These are phyloP conservation scores for Fusarium sp. DNA, from an alignment of 2,329 filamentous ascomycete species.

Conservation along the genomic window DNA sequence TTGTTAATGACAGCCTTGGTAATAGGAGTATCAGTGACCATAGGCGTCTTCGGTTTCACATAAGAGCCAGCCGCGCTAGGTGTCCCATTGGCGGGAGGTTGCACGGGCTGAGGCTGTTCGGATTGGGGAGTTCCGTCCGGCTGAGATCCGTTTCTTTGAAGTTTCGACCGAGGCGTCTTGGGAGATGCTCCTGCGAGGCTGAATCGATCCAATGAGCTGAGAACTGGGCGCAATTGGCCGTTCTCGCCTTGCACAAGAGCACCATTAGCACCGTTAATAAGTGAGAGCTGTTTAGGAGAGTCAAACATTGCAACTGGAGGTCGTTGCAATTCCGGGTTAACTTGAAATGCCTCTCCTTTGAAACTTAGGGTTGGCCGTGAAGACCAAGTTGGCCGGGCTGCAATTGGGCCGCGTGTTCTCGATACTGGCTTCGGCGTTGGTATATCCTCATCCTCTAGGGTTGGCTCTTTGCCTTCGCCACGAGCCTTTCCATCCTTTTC, in stretches of 20 bases:
- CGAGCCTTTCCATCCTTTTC: not conserved
- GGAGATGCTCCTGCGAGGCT: constrained; percentile 10
- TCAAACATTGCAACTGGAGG: constrained; percentile 34
- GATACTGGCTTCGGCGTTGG: constrained; percentile 2
- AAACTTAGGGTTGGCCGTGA: constrained; percentile 38
- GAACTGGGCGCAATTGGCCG: constrained; percentile 34
- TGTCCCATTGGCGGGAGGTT: not conserved
- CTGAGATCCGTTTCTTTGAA: constrained; percentile 4
- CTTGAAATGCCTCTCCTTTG: constrained; percentile 27
- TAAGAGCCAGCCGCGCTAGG: not conserved
- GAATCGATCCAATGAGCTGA: constrained; percentile 21
- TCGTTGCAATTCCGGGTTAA: constrained; percentile 38
- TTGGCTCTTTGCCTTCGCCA: not conserved
- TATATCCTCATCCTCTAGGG: not conserved
- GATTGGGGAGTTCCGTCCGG: not conserved
- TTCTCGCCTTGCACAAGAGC: constrained; percentile 36
- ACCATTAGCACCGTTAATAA: constrained; percentile 23
- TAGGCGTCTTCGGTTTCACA: constrained; percentile 11
- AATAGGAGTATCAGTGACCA: constrained; percentile 21
- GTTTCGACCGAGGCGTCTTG: constrained; percentile 21
- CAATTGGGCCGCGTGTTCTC: constrained; percentile 27
- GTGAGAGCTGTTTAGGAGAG: constrained; percentile 9
- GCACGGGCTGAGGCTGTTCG: not conserved
- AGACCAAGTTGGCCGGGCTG: constrained; percentile 25
- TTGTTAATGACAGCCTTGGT: constrained; percentile 23